Evolutionary conservation across 2,329 filamentous ascomycete genomes (phyloP), one percentile per base, ranked within the genome.

Genomic region (Pseudogymnoascus sp.): DNA sequence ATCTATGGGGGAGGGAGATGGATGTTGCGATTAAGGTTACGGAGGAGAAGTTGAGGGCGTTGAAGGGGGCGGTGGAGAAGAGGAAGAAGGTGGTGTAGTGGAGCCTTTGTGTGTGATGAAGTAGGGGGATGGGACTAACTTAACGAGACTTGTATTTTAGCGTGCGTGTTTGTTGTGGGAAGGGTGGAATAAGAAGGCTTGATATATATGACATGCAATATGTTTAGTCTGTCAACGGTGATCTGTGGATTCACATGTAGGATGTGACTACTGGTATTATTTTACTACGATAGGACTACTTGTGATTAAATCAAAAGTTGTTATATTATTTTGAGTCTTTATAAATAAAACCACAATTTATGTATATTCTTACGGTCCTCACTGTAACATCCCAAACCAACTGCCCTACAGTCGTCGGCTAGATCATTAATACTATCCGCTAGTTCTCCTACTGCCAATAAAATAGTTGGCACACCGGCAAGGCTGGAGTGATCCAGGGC

Each of bases 11-110:
- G 66, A 65, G 68, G 7, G 69, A 72, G 31, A 62, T 73, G n/a
- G 70, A 73, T 58, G 66, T 65, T 51, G 70, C 71, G 3, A 73
- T 74, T 63, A 81, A 84, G 33, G 66, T 96, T 31, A 97, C 93
- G 2, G 91, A 97, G 72, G 89, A 96, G 77, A 88, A 90, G 70
- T 77, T 99, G 33, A 81, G 83, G 62, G 84, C 89, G 42, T 76
- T 99, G 65, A 92, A 92, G 74, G 81, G 83, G 42, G 88, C 91
- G 31, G 81, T 93, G 60, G 82, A 84, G 65, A 81, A 80, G 71
- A 63, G 59, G 61, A 65, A 64, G 55, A 59, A 15, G 55, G 36
- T 25, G 2, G 36, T 12, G 36, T 10, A 15, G 1, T 35, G 55
- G n/a, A 31, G 25, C n/a, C 36, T 31, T 27, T 31, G 27, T 58